Evolutionary conservation across 2,329 filamentous ascomycete species (phyloP).

Genomic region (Apiospora aurea): DNA sequence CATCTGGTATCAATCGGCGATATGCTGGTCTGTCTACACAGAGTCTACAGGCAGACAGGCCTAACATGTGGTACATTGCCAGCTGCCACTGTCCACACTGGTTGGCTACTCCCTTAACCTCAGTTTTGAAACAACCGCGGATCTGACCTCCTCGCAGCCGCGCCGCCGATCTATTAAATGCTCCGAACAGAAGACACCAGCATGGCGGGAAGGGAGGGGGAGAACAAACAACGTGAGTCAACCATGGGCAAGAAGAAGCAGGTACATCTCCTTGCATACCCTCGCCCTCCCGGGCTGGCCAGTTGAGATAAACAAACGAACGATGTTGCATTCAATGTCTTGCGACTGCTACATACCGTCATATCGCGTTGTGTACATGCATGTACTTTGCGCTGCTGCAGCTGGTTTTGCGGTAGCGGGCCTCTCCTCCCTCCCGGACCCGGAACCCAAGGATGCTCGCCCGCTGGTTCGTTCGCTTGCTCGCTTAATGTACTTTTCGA

Average conservation of each 20-base stretch:
- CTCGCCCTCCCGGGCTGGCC: neutral
- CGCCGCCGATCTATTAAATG: neutral
- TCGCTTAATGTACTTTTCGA: neutral
- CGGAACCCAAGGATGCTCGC: neutral
- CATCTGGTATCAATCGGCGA: neutral
- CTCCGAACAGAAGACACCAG: neutral
- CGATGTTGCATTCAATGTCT: conserved; percentile 7
- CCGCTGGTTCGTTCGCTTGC: conserved; percentile 10
- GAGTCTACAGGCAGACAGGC: neutral
- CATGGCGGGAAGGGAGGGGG: neutral
- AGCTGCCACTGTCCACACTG: neutral
- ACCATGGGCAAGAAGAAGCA: neutral
- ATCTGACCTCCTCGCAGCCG: neutral
- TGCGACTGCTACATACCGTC: neutral
- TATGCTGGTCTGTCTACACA: neutral
- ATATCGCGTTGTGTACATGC: neutral
- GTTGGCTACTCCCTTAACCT: neutral
- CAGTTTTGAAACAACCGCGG: neutral
- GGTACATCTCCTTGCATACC: neutral
- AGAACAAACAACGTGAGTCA: neutral
- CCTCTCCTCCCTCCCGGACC: conserved; percentile 5
- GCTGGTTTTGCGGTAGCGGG: neutral
- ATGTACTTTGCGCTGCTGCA: neutral
- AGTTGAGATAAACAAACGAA: conserved; percentile 10
- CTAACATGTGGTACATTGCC: neutral